Evolutionary conservation across 2,329 filamentous ascomycete species (phyloP), one percentile per base, ranked within the genome.

Genomic region (Venturia oleaginea): DNA sequence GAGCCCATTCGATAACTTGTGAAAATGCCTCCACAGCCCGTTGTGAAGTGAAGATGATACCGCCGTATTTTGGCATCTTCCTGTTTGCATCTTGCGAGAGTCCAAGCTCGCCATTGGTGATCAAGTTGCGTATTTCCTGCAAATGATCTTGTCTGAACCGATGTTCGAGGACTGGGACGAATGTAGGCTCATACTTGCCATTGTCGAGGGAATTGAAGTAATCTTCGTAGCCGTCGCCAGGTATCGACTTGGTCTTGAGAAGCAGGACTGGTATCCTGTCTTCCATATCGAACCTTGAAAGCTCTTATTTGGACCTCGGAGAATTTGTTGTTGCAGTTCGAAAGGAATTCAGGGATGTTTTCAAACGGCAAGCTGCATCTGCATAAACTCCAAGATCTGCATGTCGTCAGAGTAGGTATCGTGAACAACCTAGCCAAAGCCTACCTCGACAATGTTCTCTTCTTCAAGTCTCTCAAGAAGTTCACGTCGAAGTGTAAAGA

Each of bases 1-100:
- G 43, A 67, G 62, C 22, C 59, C 51, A 59, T 63, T 70, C 76
- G 30, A 83, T 78, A 10, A 91, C 76, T 57, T 82, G 78, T 3
- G 84, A 77, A 70, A 94, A 91, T 0, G 88, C 89, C 72, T 94
- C 91, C 2, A 94, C 90, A 0, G 91, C 89, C 60, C 90, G 83
- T 73, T 94, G 91, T 8, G 89, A 92, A 1, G 90, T 94, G 72
- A 94, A 93, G 61, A 94, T 86, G 65, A 93, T 77, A n/a, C 89
- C 90, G 5, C 89, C 89, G 71, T 90, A 93, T 17, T 76, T 72
- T 63, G 75, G 43, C 30, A 37, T 74, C 17, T 70, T 71, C 8
- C 70, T 71, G 27, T 19, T 34, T 30, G 8, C 4, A 64, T 73
- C 72, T 66, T 72, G 67, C 4, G 51, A 34, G 19, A 70, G 72